Evolutionary conservation across 164 flowering plant genomes (phyloP), one percentile per base, ranked within the genome.

Genomic region (Vitis labrusca): DNA sequence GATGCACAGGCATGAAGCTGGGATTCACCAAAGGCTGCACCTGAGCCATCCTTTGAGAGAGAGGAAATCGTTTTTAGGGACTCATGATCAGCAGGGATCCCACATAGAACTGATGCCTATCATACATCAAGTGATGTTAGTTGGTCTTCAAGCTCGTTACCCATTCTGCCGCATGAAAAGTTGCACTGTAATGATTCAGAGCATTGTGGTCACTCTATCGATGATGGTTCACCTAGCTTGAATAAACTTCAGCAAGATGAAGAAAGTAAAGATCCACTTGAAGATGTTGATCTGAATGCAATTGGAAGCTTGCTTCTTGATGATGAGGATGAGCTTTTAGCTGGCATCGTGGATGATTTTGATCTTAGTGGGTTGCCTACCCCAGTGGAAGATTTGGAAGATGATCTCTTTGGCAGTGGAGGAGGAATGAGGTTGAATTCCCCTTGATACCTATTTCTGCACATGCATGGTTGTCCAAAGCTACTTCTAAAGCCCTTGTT

Each of bases 341-440:
- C 97, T 67, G 99, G 97, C 19, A 71, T 90, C 52, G 82, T 82
- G 84, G 95, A 96, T 80, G 97, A 86, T 82, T 87, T 90, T 81
- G 97, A 96, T 75, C 71, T 96, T 37, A 85, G 78, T 81, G 88
- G 83, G 29, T 70, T 93, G 84, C 89, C 95, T 67, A 83, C 76
- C 71, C 93, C 88, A 71, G 49, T 90, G 44, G 99, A 93, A 75
- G 97, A 93, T n/a, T 68, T 89, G 85, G 99, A 93, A 65, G 99
- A 90, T 85, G 99, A 96, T 74, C 64, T 96, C 63, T 96, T 96
- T 83, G 93, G 88, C 11, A 88, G 90, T 85, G 93, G 92, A 71
- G 99, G 99, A 61, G 99, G 97, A 48, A 66, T 96, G 86, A 98
- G 93, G 75, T 74, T 96, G 78, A 98, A 96, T 47, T 73, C n/a